Base-by-base conservation (phyloP, 2,329 filamentous ascomycete species). In the Hysterium pulicare region DNA sequence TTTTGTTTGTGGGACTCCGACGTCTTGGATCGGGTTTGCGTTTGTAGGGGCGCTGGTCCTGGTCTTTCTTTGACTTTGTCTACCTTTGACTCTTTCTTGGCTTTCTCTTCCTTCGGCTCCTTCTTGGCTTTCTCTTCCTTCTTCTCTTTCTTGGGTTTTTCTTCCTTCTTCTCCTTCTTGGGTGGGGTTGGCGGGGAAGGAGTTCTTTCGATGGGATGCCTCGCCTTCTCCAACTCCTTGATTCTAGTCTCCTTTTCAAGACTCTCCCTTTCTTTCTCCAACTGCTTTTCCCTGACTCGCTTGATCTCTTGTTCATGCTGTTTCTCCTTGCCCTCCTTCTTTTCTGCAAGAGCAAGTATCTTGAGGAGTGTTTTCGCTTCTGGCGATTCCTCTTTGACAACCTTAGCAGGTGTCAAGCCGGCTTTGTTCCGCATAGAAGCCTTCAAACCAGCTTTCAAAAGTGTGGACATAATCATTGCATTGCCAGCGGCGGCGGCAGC, bases 361-460 rank as follows among this genome's bases (percentile, higher is more conserved):
- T n/a, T n/a, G n/a, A n/a, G n/a, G n/a, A n/a, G n/a, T n/a, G n/a
- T n/a, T n/a, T n/a, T n/a, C n/a, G n/a, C n/a, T n/a, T n/a, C n/a
- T n/a, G n/a, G n/a, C n/a, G n/a, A n/a, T n/a, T n/a, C n/a, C n/a
- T n/a, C n/a, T n/a, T n/a, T n/a, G n/a, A n/a, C n/a, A n/a, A n/a
- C n/a, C n/a, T n/a, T n/a, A n/a, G n/a, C n/a, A 28, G 57, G 54
- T 5, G 48, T 53, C n/a, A 47, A 24, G 3, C 43, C 53, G 20
- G 44, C 55, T 13, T 33, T 26, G 15, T 61, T 59, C 40, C 47
- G 39, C 2, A 39, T 33, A 2, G 36, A 35, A 2, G 49, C 46
- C 26, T 55, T 58, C 4, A 50, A 53, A 13, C 57, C 58, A 6
- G 41, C 46, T 5, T 48, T 47, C 16, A 61, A 40, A 7, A 62